Percentiles rank a stretch among this genome's conserved stretches.
Evolutionary conservation across 306 rosid genomes (phyloP).

Genomic region (Dryas drummondii): DNA sequence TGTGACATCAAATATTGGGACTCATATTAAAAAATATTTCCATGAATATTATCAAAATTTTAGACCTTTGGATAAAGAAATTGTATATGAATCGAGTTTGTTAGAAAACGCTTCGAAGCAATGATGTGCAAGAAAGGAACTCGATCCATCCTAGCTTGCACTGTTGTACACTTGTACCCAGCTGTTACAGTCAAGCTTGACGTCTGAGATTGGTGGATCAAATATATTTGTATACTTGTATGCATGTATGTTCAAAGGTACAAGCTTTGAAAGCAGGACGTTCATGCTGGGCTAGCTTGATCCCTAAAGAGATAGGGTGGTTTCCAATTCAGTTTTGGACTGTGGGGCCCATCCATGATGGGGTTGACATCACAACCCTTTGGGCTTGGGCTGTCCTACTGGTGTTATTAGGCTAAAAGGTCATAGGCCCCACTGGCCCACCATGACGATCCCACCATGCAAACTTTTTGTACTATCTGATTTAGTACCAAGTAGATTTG

Average conservation of each 20-base stretch:
- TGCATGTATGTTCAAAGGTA: neutral
- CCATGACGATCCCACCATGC: neutral
- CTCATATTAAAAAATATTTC: no score
- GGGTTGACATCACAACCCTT: conserved; percentile 3
- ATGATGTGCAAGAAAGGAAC: conserved; percentile 12
- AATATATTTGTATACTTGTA: neutral
- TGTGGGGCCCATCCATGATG: neutral
- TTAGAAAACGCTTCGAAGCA: neutral
- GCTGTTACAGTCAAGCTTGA: neutral
- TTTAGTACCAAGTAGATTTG: neutral
- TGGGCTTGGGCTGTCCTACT: neutral
- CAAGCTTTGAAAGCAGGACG: neutral
- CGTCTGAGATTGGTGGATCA: neutral
- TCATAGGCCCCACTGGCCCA: neutral
- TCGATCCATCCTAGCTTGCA: neutral
- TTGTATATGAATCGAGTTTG: neutral
- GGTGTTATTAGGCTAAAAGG: neutral
- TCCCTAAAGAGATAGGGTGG: no score
- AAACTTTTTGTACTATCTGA: neutral
- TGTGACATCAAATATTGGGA: no score
- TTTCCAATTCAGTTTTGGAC: no score
- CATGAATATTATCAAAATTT: no score
- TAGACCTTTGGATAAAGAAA: no score
- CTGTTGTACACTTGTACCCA: no score
- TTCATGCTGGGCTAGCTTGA: neutral